Percentiles rank a stretch among this genome's conserved stretches.
These are phyloP conservation scores for Nymphaea thermarum DNA, from an alignment of 164 flowering plant genomes.

Conservation along the genomic window DNA sequence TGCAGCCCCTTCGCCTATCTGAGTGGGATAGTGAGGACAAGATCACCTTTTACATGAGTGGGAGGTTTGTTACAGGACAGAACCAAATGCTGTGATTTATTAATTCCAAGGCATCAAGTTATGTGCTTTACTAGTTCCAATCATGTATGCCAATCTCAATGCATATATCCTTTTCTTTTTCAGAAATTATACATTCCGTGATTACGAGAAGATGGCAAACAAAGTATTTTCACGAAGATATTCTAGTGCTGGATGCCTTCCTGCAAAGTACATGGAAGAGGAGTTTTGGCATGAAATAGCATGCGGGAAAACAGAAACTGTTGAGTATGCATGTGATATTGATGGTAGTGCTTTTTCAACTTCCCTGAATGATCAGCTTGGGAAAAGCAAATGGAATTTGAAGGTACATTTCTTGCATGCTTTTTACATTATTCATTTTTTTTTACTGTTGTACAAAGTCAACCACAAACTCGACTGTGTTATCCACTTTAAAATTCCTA, in stretches of 20 bases:
- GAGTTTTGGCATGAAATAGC: slow-evolving; percentile 99
- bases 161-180: slow-evolving; percentile 7
- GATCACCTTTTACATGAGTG: slow-evolving; percentile 93
- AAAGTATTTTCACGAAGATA: slow-evolving; percentile 91
- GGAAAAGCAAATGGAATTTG: slow-evolving; percentile 94
- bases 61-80: slow-evolving; percentile 40
- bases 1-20: slow-evolving; percentile 91
- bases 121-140: not conserved
- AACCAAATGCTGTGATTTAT: not conserved
- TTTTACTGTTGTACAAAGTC: too few species aligned
- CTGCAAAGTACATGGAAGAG: slow-evolving; percentile 71
- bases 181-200: slow-evolving; percentile 94
- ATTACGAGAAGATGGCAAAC: slow-evolving; percentile 98
- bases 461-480: too few species aligned
- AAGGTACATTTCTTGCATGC: slow-evolving; percentile 34
- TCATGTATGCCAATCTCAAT: not conserved
- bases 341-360: slow-evolving; percentile 99
- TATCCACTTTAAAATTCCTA: too few species aligned
- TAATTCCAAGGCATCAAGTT: too few species aligned
- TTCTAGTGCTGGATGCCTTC: slow-evolving; percentile 81
- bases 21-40: slow-evolving; percentile 88
- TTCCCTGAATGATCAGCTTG: slow-evolving; percentile 74
- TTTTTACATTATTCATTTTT: too few species aligned
- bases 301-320: slow-evolving; percentile 78
- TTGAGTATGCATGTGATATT: slow-evolving; percentile 98